These are phyloP conservation scores for Penicillium ochrochloron DNA, from an alignment of 495 filamentous ascomycete species.

Conservation along the genomic window DNA sequence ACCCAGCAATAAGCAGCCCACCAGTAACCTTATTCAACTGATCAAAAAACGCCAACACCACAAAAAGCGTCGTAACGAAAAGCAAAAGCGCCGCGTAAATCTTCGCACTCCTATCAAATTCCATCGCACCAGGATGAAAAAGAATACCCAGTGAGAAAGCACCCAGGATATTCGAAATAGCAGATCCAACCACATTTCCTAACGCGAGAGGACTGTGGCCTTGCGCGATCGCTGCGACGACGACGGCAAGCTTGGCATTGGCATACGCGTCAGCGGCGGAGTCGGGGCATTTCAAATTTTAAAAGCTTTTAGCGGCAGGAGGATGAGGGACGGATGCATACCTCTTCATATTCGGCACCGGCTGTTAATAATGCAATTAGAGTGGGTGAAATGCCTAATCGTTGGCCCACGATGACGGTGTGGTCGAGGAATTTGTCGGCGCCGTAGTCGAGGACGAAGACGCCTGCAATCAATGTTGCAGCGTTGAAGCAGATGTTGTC, in stretches of 20 bases:
- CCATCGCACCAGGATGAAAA: slow-evolving; percentile 32
- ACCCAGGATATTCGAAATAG: slow-evolving; percentile 60
- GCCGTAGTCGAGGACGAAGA: slow-evolving; percentile 37
- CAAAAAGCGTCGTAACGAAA: slow-evolving; percentile 42
- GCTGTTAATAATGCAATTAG: slow-evolving; percentile 57
- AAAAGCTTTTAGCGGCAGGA: too few species aligned
- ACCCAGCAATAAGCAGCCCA: slow-evolving; percentile 44
- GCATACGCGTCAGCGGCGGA: slow-evolving; percentile 7
- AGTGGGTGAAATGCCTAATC: slow-evolving; percentile 51
- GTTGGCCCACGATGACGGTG: slow-evolving; percentile 52
- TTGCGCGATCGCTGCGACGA: slow-evolving; percentile 51
- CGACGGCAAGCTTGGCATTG: slow-evolving; percentile 56
- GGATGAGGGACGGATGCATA: slow-evolving; percentile 10
- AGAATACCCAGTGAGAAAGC: slow-evolving; percentile 60
- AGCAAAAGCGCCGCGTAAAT: slow-evolving; percentile 51
- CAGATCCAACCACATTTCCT: slow-evolving; percentile 60
- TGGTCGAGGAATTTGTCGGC: slow-evolving; percentile 56
- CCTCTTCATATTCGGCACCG: slow-evolving; percentile 64
- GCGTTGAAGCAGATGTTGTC: slow-evolving; percentile 31
- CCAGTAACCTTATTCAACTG: slow-evolving; percentile 39
- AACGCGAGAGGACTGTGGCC: slow-evolving; percentile 54
- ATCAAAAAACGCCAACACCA: slow-evolving; percentile 36
- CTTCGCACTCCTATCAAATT: slow-evolving; percentile 52
- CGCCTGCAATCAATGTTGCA: slow-evolving; percentile 28
- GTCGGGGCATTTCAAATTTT: too few species aligned